Conservation (phyloP, 1,139 yeast species). For the Yamadazyma jaroonii region DNA sequence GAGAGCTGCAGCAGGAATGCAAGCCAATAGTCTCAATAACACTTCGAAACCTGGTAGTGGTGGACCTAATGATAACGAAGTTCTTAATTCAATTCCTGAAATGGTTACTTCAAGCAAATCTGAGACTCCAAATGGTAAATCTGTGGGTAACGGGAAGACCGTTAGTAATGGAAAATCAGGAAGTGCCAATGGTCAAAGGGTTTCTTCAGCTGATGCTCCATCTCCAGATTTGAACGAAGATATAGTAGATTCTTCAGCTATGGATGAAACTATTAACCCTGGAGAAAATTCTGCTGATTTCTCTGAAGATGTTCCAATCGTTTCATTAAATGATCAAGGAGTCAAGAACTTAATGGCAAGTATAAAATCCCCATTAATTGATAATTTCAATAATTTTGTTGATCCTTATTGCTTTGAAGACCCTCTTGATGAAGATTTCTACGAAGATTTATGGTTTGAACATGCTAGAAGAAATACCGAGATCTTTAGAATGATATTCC, state of each 20-base stretch:
- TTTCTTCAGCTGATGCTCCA: constrained; percentile 9
- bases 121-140: neutral
- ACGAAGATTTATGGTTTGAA: constrained; percentile 84
- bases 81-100: neutral
- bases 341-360: constrained; percentile 42
- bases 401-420: constrained; percentile 90
- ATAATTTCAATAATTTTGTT: constrained; percentile 47
- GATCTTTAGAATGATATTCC: constrained; percentile 80
- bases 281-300: constrained; percentile 10
- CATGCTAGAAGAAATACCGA: constrained; percentile 83
- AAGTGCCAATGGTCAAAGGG: constrained; percentile 4
- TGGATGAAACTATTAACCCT: constrained; percentile 4
- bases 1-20: constrained; percentile 34
- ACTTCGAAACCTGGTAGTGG: constrained; percentile 2
- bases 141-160: neutral
- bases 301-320: constrained; percentile 42
- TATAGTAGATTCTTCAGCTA: neutral
- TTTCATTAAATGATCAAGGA: constrained; percentile 45
- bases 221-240: constrained; percentile 5
- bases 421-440: constrained; percentile 75
- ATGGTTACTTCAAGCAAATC: too few species aligned
- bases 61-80: neutral
- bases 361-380: constrained; percentile 29
- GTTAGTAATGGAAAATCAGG: neutral
- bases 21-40: constrained; percentile 10